A percentile compares a stretch with the other conserved stretches of the same genome.
Evolutionary conservation across 1,284 basidiomycete genomes (phyloP).

Genomic region (Gomphus bonarii): DNA sequence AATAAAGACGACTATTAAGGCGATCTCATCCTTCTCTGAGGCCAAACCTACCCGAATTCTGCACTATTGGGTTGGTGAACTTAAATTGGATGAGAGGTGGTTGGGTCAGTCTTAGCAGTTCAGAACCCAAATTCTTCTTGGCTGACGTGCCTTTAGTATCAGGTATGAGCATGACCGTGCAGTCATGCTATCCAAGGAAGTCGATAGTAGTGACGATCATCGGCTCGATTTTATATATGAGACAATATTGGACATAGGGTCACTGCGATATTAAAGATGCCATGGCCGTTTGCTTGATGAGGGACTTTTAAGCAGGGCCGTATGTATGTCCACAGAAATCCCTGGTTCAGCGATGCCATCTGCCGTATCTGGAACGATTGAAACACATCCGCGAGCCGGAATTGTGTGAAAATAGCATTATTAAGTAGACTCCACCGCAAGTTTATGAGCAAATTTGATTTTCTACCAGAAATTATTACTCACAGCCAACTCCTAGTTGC

Average conservation of each 20-base stretch:
- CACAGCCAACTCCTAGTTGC: too few relatives aligned
- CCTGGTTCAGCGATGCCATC: conserved; percentile 12
- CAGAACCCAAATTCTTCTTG: conserved; percentile 17
- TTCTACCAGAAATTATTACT: too few relatives aligned
- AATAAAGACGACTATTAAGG: background rate
- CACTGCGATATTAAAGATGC: conserved; percentile 15
- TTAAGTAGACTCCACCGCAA: too few relatives aligned
- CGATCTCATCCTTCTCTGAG: conserved; percentile 27
- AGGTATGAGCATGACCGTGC: conserved; percentile 9
- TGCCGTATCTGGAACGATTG: background rate
- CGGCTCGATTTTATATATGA: background rate
- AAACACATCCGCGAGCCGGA: conserved; percentile 14
- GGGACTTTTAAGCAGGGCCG: conserved; percentile 13
- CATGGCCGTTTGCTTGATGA: conserved; percentile 16
- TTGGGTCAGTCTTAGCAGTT: background rate
- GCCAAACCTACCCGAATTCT: conserved; percentile 16
- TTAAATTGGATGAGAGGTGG: background rate
- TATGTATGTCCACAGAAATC: conserved; percentile 13
- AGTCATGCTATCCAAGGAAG: conserved; percentile 1
- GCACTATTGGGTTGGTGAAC: background rate
- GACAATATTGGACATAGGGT: conserved; percentile 5
- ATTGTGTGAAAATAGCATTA: conserved; percentile 10
- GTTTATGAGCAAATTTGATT: too few relatives aligned
- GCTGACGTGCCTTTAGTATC: conserved; percentile 8
- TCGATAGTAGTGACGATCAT: background rate